Evolutionary conservation across 208 protist species (phyloP).

Genomic region (Trichomonas tenax): DNA sequence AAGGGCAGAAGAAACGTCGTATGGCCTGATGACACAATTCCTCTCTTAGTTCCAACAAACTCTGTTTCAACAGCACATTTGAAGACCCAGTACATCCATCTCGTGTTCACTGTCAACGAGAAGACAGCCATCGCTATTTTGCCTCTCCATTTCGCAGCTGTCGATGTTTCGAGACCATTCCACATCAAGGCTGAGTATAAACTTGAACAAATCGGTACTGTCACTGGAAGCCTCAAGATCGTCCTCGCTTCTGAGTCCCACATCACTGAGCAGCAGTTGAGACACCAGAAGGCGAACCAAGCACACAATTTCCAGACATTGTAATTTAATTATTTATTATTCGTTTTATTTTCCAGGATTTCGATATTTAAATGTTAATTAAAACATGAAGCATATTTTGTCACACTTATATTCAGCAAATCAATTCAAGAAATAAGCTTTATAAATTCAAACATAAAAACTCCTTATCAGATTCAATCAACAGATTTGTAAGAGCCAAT

Average conservation of each 20-base stretch:
- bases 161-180: not conserved
- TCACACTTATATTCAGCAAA: too few species aligned
- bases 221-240: not conserved
- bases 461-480: too few species aligned
- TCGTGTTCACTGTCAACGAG: not conserved
- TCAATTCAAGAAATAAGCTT: too few species aligned
- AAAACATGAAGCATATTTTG: too few species aligned
- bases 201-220: not conserved
- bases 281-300: not conserved
- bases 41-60: not conserved
- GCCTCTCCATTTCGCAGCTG: not conserved
- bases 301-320: not conserved
- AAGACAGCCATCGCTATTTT: not conserved
- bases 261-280: not conserved
- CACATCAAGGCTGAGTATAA: not conserved
- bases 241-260: not conserved
- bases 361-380: too few species aligned
- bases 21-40: not conserved
- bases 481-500: too few species aligned
- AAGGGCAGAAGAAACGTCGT: not conserved
- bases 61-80: not conserved
- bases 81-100: not conserved
- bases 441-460: too few species aligned
- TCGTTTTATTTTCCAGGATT: too few species aligned
- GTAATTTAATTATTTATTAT: not conserved